Evolutionary conservation across 306 rosid genomes (phyloP), one percentile per base, ranked within the genome.

Genomic region (Cicer yamashitae): DNA sequence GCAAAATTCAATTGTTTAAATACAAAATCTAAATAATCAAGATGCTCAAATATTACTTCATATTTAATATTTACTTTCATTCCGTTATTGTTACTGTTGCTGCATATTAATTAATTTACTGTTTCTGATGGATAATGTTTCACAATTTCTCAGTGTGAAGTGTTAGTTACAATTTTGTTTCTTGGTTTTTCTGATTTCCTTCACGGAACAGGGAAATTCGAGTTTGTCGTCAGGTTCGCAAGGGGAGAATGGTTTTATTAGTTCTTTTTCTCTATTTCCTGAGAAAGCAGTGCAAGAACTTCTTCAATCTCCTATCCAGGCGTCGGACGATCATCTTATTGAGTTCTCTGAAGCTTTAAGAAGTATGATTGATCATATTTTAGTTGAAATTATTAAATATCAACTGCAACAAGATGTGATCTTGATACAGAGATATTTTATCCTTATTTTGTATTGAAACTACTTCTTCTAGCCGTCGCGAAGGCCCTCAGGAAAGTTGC

Each of bases 261-360:
- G 69, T 86, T 83, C 97, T 3, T 66, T 79, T 79, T 88, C 98
- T 59, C 89, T 83, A 67, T 74, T 89, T 68, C 85, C 97, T 1
- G 97, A 91, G 86, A 87, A 83, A 75, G 96, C 91, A 14, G 91
- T 90, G 74, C 87, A 87, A 82, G 98, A 94, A 62, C 85, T 94
- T 76, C 87, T 94, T 60, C 89, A 94, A 70, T 30, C 88, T 79
- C 85, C 93, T 10, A 50, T 77, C 81, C 91, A 84, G 84, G 91
- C 89, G 46, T 84, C 88, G 10, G 96, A 94, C 81, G 97, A 94
- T 44, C 96, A 94, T 80, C 98, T 94, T 58, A 74, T 90, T 69
- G 98, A 94, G 81, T 94, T 94, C 83, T 92, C 98, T n/a, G 98
- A 94, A 75, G 87, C 98, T 63, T 85, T 94, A 88, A 87, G 97